Base-by-base conservation (phyloP, 2,329 filamentous ascomycete genomes). In the Fusarium sp. region DNA sequence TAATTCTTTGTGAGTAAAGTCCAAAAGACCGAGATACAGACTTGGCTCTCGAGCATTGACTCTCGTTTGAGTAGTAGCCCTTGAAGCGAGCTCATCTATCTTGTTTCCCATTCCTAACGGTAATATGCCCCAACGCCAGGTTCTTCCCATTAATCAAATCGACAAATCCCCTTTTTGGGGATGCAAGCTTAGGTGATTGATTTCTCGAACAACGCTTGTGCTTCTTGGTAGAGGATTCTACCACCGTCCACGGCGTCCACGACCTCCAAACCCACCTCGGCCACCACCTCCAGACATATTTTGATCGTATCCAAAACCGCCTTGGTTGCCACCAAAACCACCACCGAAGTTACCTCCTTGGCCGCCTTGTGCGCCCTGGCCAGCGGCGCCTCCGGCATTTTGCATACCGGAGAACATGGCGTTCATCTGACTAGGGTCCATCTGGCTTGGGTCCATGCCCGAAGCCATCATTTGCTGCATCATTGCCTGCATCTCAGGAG, bases 381-480 rank as follows among this genome's bases (percentile, higher is more conserved):
- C 79, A 5, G 79, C 78, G n/a, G 73, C 79, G 8, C 77, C 81
- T 16, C 80, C 83, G 11, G 77, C 76, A 51, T 81, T 82, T 71
- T 87, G 85, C 84, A 88, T 88, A 33, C 84, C 83, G 0, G 83
- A 81, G 72, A 88, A 89, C 86, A 90, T 89, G 74, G 84, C 82
- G 15, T 82, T 82, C 81, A 88, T 85, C 61, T 85, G 78, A 33
- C 80, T 81, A 37, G 87, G 85, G 65, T 91, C 88, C 87, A 91
- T 89, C 78, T 90, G 88, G 64, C 83, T 88, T 40, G 88, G 87
- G 67, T 91, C 88, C 81, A 90, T 88, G 23, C 88, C 88, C 1
- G 83, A 82, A 1, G 85, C 83, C 85, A 90, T 89, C 87, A 91
- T 89, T 77, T 90, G 88, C 77, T 90, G 88, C 86, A 91, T 88